Base-by-base conservation (phyloP, 208 protist genomes). In the Trypanosoma theileri region DNA sequence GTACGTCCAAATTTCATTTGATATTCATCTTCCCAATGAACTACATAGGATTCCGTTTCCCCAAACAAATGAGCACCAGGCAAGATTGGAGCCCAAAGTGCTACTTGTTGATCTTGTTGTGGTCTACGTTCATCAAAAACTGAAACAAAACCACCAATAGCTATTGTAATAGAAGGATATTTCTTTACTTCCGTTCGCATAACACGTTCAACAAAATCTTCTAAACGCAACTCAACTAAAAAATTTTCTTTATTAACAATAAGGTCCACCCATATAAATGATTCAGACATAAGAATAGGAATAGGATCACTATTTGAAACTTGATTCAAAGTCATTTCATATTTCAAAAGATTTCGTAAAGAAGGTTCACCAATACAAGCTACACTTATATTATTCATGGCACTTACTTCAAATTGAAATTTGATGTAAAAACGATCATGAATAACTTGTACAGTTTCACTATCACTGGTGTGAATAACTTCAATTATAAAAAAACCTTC, bases 1-100 rank as follows among this genome's bases (percentile, higher is more conserved):
- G 77, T 78, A 21, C 88, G 77, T 24, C 89, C 86, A 73, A 95
- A 95, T 41, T 70, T 67, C 51, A 71, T 70, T 42, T 88, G 79
- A 63, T 80, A 84, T 13, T 88, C 77, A 61, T 93, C 84, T 63
- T 91, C 86, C 90, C 90, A 95, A 28, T 93, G 86, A 44, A 93
- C 64, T 50, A 72, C 88, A 75, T 89, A 89, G 17, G 60, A 53
- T 75, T 95, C 87, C 7, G 71, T 81, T 19, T 51, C 24, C n/a
- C 77, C 74, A 52, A 86, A 59, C 17, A 94, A 58, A n/a, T 76
- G 72, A 31, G 63, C 13, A 51, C 42, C 24, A 41, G 46, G 31
- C 51, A 93, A 72, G 57, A 82, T 72, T 19, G 66, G 51, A 58
- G 89, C 79, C 87, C 90, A 95, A 24, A 95, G 69, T 2, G 80